Base-by-base conservation (phyloP, 1,139 yeast genomes). In the Candida neerlandica region DNA sequence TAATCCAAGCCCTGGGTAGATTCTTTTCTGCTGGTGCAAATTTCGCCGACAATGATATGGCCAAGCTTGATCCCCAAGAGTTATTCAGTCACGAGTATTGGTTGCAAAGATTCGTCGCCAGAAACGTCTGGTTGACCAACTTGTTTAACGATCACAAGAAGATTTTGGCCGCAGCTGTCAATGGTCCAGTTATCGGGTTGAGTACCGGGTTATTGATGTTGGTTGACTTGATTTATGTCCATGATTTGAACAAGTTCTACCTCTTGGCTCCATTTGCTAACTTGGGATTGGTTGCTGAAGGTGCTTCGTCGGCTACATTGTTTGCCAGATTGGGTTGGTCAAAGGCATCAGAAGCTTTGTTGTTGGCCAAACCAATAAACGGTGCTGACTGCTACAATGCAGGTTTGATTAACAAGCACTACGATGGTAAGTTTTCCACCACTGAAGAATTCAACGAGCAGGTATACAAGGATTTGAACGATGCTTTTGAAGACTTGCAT, bases 21-120 rank as follows among this genome's bases (percentile, higher is more conserved):
- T 88, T 77, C 65, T 90, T 90, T 65, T 85, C 92, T 34, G 89
- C 96, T 5, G 97, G 97, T 37, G 97, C 96, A 29, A 85, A 89
- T 64, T 80, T 89, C 52, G 60, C 66, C 21, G 76, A 69, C 49
- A 58, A 55, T 42, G 65, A 67, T 10, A 43, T 70, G 44, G 51
- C 62, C 16, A 49, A 62, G 1, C 62, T 60, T 9, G 59, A 59
- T 9, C 46, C 69, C 2, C 60, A 56, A 26, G 70, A 64, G 21
- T 57, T 73, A 41, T 72, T 75, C 54, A 64, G 72, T 43, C 79
- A 78, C 52, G 80, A 80, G 50, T 78, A 74, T 59, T 84, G 89
- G 88, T 69, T 84, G 52, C 68, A 74, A 51, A 70, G 71, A 51
- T 86, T 88, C 61, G 82, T 84, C 12, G 81, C 90, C 9, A 80